A percentile compares a stretch with the other conserved stretches of the same genome.
Conservation (phyloP, 805 yeast genomes). For the Cyberlindnera meyerae region DNA sequence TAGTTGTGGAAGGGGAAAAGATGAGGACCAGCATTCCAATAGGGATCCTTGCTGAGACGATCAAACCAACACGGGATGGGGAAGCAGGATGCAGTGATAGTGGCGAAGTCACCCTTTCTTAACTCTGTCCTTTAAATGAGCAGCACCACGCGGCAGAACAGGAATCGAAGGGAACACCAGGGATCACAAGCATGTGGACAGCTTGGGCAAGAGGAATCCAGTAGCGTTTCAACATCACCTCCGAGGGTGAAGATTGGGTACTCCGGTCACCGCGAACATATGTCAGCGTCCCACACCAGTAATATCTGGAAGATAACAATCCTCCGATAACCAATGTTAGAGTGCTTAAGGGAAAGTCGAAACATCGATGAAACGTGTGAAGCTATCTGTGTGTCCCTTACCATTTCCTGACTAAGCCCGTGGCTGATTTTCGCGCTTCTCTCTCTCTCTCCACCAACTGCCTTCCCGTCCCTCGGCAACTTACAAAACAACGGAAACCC, state of each 20-base stretch:
- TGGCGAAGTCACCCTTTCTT: conserved; percentile 29
- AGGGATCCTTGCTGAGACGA: conserved; percentile 29
- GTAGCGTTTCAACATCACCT: conserved; percentile 72
- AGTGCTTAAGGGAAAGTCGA: no score
- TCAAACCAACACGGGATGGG: conserved; percentile 33
- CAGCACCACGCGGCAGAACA: conserved; percentile 33
- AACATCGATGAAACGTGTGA: no score
- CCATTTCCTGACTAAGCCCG: no score
- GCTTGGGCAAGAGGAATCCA: conserved; percentile 60
- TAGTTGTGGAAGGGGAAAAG: no score
- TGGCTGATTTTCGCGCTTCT: no score
- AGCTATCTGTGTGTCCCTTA: no score
- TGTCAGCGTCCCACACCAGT: conserved; percentile 26
- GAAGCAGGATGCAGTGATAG: conserved; percentile 30
- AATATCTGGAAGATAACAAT: no score
- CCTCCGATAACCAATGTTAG: no score
- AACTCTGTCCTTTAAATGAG: conserved; percentile 30
- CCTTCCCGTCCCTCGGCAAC: no score
- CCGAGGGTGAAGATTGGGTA: conserved; percentile 59
- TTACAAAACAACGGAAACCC: no score
- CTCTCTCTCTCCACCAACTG: no score
- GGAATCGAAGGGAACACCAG: conserved; percentile 31
- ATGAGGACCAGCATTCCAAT: no score
- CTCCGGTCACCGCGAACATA: conserved; percentile 28
- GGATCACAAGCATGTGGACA: conserved; percentile 43